phyloP scores from a whole-genome alignment of 768 basidiomycete species.

The button mushroom (Agaricus bisporus) region DNA sequence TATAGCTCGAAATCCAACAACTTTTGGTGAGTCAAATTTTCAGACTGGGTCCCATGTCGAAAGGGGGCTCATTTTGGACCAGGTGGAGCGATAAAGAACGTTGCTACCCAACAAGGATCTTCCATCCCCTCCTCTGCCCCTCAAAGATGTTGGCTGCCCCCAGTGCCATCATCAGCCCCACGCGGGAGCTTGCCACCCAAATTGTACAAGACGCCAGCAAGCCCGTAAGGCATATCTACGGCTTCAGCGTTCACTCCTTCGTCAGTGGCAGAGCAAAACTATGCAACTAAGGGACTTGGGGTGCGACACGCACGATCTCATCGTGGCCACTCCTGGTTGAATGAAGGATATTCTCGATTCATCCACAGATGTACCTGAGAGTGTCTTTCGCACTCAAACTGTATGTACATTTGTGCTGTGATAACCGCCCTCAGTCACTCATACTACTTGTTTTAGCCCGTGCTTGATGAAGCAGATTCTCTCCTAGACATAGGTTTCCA shows the following conservation, averaged over 20 bases:
- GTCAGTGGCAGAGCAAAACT: slow-evolving; percentile 69
- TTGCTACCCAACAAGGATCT: too few relatives aligned
- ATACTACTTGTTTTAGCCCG: slow-evolving; percentile 42
- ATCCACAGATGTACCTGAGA: slow-evolving; percentile 48
- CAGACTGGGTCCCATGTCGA: too few relatives aligned
- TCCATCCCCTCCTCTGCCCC: too few relatives aligned
- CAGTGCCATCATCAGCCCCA: slow-evolving; percentile 88
- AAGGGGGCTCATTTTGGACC: too few relatives aligned
- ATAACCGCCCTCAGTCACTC: too few relatives aligned
- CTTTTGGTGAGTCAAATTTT: too few relatives aligned
- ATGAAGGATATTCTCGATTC: slow-evolving; percentile 65
- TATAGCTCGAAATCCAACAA: too few relatives aligned
- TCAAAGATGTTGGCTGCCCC: too few relatives aligned
- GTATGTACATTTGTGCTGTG: slow-evolving; percentile 31
- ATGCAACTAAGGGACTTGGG: slow-evolving; percentile 66
- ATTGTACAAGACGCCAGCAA: slow-evolving; percentile 80
- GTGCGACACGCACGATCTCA: slow-evolving; percentile 63
- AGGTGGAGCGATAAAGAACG: too few relatives aligned
- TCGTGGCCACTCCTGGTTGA: slow-evolving; percentile 87
- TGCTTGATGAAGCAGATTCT: slow-evolving; percentile 91
- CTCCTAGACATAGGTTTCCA: slow-evolving; percentile 91
- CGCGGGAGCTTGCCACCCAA: slow-evolving; percentile 84
- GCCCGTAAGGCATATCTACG: slow-evolving; percentile 52
- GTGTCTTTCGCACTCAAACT: slow-evolving; percentile 48
- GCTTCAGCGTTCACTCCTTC: slow-evolving; percentile 66